Percentiles rank a stretch among this genome's conserved stretches.
phyloP scores from a whole-genome alignment of 805 yeast genomes.

The Spathaspora boniae region DNA sequence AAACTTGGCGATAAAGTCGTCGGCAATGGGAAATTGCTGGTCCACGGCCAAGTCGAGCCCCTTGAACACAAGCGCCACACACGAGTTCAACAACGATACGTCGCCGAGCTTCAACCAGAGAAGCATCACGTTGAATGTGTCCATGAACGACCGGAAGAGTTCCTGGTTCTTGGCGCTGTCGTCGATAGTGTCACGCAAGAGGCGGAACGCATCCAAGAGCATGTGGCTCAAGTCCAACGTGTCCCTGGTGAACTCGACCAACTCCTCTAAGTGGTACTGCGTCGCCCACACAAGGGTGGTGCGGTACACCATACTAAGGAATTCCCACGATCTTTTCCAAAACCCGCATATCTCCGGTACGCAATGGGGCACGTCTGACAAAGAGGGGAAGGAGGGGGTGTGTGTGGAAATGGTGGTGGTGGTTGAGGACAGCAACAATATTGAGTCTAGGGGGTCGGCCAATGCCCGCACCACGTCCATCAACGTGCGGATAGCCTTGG shows the following conservation, averaged over 20 bases:
- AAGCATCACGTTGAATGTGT: slow-evolving; percentile 64
- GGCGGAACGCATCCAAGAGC: slow-evolving; percentile 62
- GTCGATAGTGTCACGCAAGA: slow-evolving; percentile 22
- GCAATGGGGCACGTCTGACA: too few relatives aligned
- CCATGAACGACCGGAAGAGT: slow-evolving; percentile 52
- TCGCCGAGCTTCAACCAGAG: slow-evolving; percentile 86
- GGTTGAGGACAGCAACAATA: slow-evolving; percentile 24
- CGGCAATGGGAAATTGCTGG: slow-evolving; percentile 48
- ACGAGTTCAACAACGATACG: slow-evolving; percentile 62
- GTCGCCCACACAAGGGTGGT: slow-evolving; percentile 77
- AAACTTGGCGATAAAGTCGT: slow-evolving; percentile 50
- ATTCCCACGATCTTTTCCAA: slow-evolving; percentile 75
- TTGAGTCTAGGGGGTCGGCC: slow-evolving; percentile 64
- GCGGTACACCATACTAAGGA: slow-evolving; percentile 63
- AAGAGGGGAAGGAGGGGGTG: neutral
- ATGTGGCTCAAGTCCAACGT: slow-evolving; percentile 73
- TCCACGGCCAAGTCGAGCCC: slow-evolving; percentile 64
- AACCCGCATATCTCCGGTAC: too few relatives aligned
- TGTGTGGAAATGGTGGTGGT: slow-evolving; percentile 11
- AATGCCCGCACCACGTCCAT: slow-evolving; percentile 69
- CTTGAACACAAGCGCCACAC: slow-evolving; percentile 66
- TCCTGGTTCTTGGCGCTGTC: slow-evolving; percentile 9
- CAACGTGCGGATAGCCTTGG: slow-evolving; percentile 66
- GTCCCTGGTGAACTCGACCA: slow-evolving; percentile 83
- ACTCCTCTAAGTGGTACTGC: slow-evolving; percentile 48